These are phyloP conservation scores for Nicotiana tabacum DNA, from an alignment of 257 asterid genomes.

Conservation along the genomic window DNA sequence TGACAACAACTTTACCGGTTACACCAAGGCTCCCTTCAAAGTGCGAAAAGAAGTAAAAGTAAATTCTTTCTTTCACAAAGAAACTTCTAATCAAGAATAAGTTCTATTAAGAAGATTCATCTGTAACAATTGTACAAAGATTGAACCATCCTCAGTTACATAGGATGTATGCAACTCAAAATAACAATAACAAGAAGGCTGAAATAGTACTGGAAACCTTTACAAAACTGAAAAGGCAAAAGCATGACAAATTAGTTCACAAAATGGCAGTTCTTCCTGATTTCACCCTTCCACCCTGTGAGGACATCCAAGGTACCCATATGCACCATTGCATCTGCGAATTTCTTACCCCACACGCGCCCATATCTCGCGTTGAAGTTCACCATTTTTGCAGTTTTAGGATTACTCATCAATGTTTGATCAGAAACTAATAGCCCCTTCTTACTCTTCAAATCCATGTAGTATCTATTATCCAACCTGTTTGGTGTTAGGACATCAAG, in stretches of 20 bases:
- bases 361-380: constrained; percentile 24
- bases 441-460: constrained; percentile 25
- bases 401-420: constrained; percentile 33
- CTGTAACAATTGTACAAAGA: background rate
- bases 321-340: constrained; percentile 53
- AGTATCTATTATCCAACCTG: constrained; percentile 42
- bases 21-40: background rate
- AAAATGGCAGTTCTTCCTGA: background rate
- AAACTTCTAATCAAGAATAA: background rate
- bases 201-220: background rate
- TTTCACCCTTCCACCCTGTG: background rate
- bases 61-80: background rate
- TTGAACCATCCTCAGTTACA: background rate
- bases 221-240: background rate
- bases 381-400: constrained; percentile 37
- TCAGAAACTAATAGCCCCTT: constrained; percentile 44
- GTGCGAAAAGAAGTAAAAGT: background rate
- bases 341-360: constrained; percentile 40
- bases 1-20: too few relatives aligned
- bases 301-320: constrained; percentile 42
- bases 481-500: constrained; percentile 32
- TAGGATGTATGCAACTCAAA: background rate
- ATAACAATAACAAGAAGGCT: background rate
- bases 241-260: background rate
- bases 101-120: background rate